Base-by-base conservation (phyloP, 108 stramenopile species). In the Cyclotella kingstonii region DNA sequence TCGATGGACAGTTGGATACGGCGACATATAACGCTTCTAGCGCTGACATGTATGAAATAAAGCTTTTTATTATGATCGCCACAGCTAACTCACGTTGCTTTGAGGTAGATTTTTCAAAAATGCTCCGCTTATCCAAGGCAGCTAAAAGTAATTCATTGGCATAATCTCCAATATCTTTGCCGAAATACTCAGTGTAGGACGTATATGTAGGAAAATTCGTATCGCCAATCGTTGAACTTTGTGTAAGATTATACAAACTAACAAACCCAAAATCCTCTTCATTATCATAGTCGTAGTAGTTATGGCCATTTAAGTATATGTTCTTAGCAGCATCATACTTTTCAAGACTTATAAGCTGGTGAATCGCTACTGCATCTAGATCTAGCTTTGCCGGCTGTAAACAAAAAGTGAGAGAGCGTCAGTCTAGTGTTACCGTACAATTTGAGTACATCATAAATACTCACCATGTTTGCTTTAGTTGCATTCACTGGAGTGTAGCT, bases 1-100 rank as follows among this genome's bases (percentile, higher is more conserved):
- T 57, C 33, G 53, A 8, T 4, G 36, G 38, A 51, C 91, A 92
- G 19, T 50, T 67, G 18, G 41, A 53, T n/a, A 73, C 55, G 27
- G 91, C 76, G 36, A 80, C 70, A 46, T 84, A 77, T 26, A 87
- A 48, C 5, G 72, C 72, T 66, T 84, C 78, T 12, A 89, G 65
- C 8, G 79, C 81, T 41, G 70, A 80, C 71, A 89, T 77, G 61
- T 84, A 87, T 38, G 82, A 75, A 7, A 89, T 68, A 36, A 86
- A 45, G 39, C 57, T 73, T 69, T 80, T 81, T 12, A 73, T 58
- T 10, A 65, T 44, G n/a, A 66, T 71, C 9, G 81, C 26, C 15
- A 84, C 79, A 30, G 86, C 62, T n/a, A 63, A 38, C 34, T 62
- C 52, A n/a, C 90, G 67, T 55, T 91, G 83, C 41, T 77, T 71